Evolutionary conservation across 2,329 filamentous ascomycete genomes (phyloP).

Genomic region (Nothophaeocryptopus gaeumannii): DNA sequence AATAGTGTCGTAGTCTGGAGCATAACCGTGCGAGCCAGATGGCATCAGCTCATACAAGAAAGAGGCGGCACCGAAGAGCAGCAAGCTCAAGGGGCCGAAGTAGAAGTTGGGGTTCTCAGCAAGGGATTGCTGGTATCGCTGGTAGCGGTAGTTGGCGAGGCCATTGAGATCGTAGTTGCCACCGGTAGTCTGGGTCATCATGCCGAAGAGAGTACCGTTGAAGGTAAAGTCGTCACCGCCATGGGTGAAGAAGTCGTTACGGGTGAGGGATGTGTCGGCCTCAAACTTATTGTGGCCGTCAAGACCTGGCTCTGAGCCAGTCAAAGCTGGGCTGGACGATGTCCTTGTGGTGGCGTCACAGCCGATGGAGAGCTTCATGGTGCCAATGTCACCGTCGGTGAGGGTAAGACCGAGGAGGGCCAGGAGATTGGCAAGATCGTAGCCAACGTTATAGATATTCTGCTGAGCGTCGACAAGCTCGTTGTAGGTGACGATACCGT

Average conservation of each 20-base stretch:
- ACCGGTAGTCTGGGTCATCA: slow-evolving; percentile 35
- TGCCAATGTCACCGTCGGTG: slow-evolving; percentile 42
- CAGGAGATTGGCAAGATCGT: slow-evolving; percentile 41
- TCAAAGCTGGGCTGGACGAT: slow-evolving; percentile 33
- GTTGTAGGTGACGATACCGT: slow-evolving; percentile 40
- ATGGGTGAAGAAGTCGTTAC: slow-evolving; percentile 41
- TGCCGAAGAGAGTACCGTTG: slow-evolving; percentile 41
- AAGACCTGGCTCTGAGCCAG: slow-evolving; percentile 42
- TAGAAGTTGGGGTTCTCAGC: slow-evolving; percentile 43
- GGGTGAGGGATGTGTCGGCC: slow-evolving; percentile 40
- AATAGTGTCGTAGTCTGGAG: slow-evolving; percentile 37
- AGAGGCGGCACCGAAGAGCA: slow-evolving; percentile 43
- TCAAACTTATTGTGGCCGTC: slow-evolving; percentile 48
- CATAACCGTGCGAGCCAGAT: slow-evolving; percentile 32
- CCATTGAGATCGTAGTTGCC: slow-evolving; percentile 40
- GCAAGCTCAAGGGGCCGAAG: slow-evolving; percentile 41
- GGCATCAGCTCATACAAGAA: slow-evolving; percentile 46
- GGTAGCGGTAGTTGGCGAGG: slow-evolving; percentile 39
- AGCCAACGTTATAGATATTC: slow-evolving; percentile 46
- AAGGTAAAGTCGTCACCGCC: slow-evolving; percentile 41
- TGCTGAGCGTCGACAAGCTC: slow-evolving; percentile 47
- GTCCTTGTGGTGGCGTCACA: slow-evolving; percentile 37
- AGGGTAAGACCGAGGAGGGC: slow-evolving; percentile 40
- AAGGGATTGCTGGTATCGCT: slow-evolving; percentile 42
- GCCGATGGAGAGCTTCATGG: slow-evolving; percentile 45